Evolutionary conservation across 495 filamentous ascomycete species (phyloP).

Genomic region (Hypoxylon intermedium): DNA sequence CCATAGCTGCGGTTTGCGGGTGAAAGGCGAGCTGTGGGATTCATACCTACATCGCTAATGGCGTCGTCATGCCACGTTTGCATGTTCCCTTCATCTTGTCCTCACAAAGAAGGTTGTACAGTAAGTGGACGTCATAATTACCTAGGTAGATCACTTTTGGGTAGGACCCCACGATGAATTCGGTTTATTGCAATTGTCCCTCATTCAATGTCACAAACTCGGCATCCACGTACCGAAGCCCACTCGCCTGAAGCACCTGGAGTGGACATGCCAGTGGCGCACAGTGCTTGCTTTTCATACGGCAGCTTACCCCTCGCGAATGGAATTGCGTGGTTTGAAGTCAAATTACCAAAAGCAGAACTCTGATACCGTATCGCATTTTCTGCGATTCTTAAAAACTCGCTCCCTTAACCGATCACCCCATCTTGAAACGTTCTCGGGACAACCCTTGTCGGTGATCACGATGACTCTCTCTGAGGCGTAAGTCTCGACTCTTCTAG

Average conservation of each 20-base stretch:
- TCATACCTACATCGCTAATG: constrained; percentile 10
- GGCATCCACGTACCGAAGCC: no score
- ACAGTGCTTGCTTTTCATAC: constrained; percentile 13
- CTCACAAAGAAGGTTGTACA: neutral
- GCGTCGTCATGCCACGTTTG: constrained; percentile 19
- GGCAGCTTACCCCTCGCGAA: constrained; percentile 13
- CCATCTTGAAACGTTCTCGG: constrained; percentile 26
- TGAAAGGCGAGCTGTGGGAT: constrained; percentile 2
- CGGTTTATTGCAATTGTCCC: constrained; percentile 4
- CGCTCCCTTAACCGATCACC: constrained; percentile 9
- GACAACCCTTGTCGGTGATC: constrained; percentile 15
- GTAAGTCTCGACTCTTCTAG: neutral
- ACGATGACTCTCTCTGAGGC: neutral
- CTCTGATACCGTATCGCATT: constrained; percentile 3
- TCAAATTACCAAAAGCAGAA: constrained; percentile 31
- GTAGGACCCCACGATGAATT: neutral
- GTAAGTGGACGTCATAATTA: constrained; percentile 15
- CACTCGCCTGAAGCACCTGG: neutral
- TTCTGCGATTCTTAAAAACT: constrained; percentile 12
- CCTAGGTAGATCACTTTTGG: neutral
- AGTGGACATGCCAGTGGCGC: neutral
- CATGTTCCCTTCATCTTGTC: neutral
- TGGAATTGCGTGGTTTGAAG: constrained; percentile 19
- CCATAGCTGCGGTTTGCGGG: constrained; percentile 9
- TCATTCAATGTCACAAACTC: no score